phyloP scores from a whole-genome alignment of 306 rosid genomes.

The Gleditsia sinensis region DNA sequence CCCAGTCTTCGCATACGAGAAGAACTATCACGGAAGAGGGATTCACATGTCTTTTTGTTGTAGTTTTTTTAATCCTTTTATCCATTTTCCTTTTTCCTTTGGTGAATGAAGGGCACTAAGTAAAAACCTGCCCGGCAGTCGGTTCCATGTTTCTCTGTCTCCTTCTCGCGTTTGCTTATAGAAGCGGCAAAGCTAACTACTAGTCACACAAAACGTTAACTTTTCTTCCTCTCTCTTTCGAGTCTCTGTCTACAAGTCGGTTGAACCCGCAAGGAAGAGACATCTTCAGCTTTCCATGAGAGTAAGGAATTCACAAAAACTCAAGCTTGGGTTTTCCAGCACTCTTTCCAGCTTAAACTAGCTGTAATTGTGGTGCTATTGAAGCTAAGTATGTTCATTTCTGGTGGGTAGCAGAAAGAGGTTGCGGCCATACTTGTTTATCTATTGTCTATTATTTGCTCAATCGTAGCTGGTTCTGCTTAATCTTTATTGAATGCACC shows the following conservation, averaged over 20 bases:
- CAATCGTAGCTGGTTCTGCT: constrained; percentile 28
- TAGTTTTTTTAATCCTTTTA: not conserved
- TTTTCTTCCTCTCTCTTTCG: constrained; percentile 33
- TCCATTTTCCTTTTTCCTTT: not conserved
- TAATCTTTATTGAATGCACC: constrained; percentile 29
- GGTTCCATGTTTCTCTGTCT: constrained; percentile 39
- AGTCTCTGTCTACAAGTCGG: constrained; percentile 46
- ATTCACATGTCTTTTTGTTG: not conserved
- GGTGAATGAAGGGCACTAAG: constrained; percentile 27
- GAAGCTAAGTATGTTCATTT: constrained; percentile 22
- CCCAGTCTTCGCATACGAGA: not conserved
- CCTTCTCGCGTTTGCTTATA: constrained; percentile 59
- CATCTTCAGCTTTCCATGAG: constrained; percentile 50
- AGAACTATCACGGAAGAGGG: not conserved
- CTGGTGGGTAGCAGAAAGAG: not conserved
- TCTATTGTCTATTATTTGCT: not conserved
- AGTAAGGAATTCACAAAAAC: constrained; percentile 55
- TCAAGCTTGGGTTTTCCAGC: constrained; percentile 37
- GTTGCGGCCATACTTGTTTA: constrained; percentile 18
- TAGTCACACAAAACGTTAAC: constrained; percentile 39
- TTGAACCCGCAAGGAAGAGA: constrained; percentile 63
- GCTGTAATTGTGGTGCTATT: constrained; percentile 25
- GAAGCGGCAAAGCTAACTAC: constrained; percentile 72
- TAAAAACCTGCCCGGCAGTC: constrained; percentile 27
- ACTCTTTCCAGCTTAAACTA: constrained; percentile 30